A percentile compares a stretch with the other conserved stretches of the same genome.
Evolutionary conservation across 2,329 filamentous ascomycete species (phyloP).

Genomic region (Emmonsia crescens): DNA sequence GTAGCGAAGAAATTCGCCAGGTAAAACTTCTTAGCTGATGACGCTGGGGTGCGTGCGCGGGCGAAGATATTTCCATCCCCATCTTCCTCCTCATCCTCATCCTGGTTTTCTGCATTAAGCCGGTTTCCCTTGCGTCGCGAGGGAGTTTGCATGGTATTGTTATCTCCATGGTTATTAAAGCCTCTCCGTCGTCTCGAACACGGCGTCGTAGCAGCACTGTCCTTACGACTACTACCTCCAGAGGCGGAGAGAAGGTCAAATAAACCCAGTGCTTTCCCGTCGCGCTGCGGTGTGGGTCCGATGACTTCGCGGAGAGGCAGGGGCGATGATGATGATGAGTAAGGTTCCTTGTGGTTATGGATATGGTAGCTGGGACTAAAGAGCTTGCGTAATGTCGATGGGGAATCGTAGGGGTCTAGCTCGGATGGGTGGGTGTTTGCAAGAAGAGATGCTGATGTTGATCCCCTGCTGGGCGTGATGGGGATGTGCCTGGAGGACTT

Average conservation of each 20-base stretch:
- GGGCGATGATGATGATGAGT: conserved; percentile 16
- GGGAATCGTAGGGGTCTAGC: conserved; percentile 37
- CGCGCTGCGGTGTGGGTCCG: conserved; percentile 39
- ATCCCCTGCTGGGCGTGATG: conserved; percentile 22
- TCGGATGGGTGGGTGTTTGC: conserved; percentile 27
- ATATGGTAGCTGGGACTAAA: conserved; percentile 28
- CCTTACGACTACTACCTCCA: conserved; percentile 17
- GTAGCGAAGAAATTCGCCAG: conserved; percentile 37
- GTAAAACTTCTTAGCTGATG: conserved; percentile 35
- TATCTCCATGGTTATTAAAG: neutral
- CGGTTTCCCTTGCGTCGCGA: neutral
- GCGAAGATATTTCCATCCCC: neutral
- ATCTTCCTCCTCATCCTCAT: neutral
- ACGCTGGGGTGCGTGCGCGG: conserved; percentile 28
- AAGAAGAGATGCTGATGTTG: conserved; percentile 5
- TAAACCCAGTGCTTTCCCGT: conserved; percentile 38
- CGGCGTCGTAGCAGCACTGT: conserved; percentile 14
- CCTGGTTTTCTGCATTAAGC: neutral
- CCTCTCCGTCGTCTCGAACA: conserved; percentile 4
- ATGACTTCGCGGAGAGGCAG: conserved; percentile 31
- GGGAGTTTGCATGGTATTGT: neutral
- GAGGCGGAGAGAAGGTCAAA: conserved; percentile 38
- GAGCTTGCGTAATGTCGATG: conserved; percentile 27
- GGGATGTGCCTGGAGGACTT: conserved; percentile 21
- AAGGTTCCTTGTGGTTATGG: conserved; percentile 15